Base-by-base conservation (phyloP, 257 asterid genomes). In the Anisodus acutangulus region DNA sequence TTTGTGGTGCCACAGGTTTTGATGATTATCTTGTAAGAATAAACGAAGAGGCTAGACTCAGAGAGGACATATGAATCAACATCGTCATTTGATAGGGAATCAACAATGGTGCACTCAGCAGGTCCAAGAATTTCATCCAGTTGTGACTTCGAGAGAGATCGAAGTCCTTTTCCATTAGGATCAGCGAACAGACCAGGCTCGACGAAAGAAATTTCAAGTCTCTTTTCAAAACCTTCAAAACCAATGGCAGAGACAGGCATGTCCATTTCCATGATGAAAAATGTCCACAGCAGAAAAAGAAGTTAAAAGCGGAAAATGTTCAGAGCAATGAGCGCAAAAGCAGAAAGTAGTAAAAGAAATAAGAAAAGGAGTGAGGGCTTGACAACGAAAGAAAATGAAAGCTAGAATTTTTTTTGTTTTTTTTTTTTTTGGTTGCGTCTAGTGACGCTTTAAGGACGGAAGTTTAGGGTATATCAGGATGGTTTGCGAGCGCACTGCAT, bases 401-500 rank as follows among this genome's bases (percentile, higher is more conserved):
- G 68, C 22, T 68, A 87, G 88, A 91, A 47, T 3, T 22, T 1
- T 47, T 45, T 49, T 74, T 22, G 0, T 0, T 47, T 74, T 72
- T 43, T 74, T 72, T 43, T 22, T 43, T 74, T 74, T 57, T 57
- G 72, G 84, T n/a, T 91, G 90, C 97, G 97, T 76, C 94, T 8
- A 54, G 6, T 0, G 90, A 93, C 97, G 97, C 84, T 91, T 47
- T 78, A 19, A 5, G 68, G 82, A 81, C 17, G 58, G 47, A 2
- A 71, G 64, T 15, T 7, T 19, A 19, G 85, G 86, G 87, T 49
- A 67, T 91, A 91, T 94, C 98, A 94, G 97, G 98, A 94, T 86
- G 98, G 98, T 57, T 92, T 93, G 95, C 98, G 97, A 83, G 97
- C 97, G 88, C 98, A 94, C 98, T 94, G 97, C 94, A 93, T 31